Base-by-base conservation (phyloP, 805 yeast genomes). In the Starmerella apicola region DNA sequence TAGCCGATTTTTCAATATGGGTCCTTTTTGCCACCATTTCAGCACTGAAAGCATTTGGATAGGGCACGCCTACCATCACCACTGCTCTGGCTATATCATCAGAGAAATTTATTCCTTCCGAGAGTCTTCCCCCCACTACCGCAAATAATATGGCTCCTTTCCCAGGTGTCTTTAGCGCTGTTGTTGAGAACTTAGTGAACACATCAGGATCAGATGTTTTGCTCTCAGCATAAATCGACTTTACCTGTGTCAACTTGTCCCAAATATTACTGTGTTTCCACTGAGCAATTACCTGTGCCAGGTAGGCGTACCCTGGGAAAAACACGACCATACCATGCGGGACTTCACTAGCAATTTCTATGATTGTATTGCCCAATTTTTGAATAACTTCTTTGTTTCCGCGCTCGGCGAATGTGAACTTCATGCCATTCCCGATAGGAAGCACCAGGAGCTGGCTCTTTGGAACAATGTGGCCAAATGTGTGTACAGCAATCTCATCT, bases 31-130 rank as follows among this genome's bases (percentile, higher is more conserved):
- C 81, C 20, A 79, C 68, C 49, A 85, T 63, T 49, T 84, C 95
- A 32, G 88, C 93, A 21, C 91, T 77, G 51, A 70, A 71, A 0
- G 79, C 70, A 57, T 85, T 88, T 0, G 97, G 96, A 51, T 71
- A 88, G 2, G 97, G 96, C 29, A 88, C 57, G 0, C 96, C 97
- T 10, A 83, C 65, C 80, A 88, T 78, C 2, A 82, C 63, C 0
- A 88, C 86, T 0, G 82, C 85, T 42, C 96, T 65, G 1, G 95
- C 95, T n/a, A 88, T 61, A 29, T 78, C 75, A 53, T 85, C 88
- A 9, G 86, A 72, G 56, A 88, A 86, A 55, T 86, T 86, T 32
- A 86, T 88, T 4, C 97, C 97, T 58, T 86, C 97, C 0, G 94
- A 82, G 61, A 86, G 66, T 53, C 79, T 79, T 0, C 96, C 97